Percentiles rank a stretch among this genome's conserved stretches.
Evolutionary conservation across 2,329 filamentous ascomycete genomes (phyloP).

Genomic region (Diaporthe vaccinii): DNA sequence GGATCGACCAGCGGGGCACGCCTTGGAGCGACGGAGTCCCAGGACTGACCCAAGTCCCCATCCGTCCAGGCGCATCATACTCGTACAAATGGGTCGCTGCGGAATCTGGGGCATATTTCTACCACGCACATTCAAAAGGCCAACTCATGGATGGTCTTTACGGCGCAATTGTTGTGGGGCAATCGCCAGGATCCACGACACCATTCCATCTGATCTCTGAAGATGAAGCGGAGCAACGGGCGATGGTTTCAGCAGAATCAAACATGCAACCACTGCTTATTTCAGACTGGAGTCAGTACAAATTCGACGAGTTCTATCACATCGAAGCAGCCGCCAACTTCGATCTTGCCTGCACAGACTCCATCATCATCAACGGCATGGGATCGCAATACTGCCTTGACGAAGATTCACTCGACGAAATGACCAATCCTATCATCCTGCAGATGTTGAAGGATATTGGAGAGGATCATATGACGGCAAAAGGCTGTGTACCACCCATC

Average conservation of each 20-base stretch:
- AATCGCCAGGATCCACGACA: not conserved
- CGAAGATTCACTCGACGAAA: not conserved
- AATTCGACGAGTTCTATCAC: slow-evolving; percentile 4
- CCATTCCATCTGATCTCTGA: slow-evolving; percentile 5
- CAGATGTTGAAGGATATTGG: slow-evolving; percentile 20
- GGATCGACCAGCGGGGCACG: slow-evolving; percentile 1
- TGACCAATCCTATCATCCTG: not conserved
- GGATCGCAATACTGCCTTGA: not conserved
- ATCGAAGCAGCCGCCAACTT: slow-evolving; percentile 16
- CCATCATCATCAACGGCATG: slow-evolving; percentile 16
- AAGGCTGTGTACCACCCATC: slow-evolving; percentile 10
- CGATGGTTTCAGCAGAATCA: not conserved
- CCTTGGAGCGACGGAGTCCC: slow-evolving; percentile 16
- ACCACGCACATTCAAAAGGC: slow-evolving; percentile 6
- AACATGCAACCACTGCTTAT: slow-evolving; percentile 2
- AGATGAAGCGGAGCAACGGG: not conserved
- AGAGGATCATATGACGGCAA: slow-evolving; percentile 6
- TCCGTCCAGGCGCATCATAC: slow-evolving; percentile 1
- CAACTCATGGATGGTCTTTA: slow-evolving; percentile 14
- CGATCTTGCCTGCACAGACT: slow-evolving; percentile 11
- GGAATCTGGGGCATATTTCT: slow-evolving; percentile 13
- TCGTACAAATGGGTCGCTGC: slow-evolving; percentile 5
- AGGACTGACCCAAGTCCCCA: not conserved
- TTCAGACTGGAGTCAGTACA: slow-evolving; percentile 7
- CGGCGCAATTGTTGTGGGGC: not conserved